These are phyloP conservation scores for Oryza glaberrima DNA, from an alignment of 176 grass and related monocot genomes.

Conservation along the genomic window DNA sequence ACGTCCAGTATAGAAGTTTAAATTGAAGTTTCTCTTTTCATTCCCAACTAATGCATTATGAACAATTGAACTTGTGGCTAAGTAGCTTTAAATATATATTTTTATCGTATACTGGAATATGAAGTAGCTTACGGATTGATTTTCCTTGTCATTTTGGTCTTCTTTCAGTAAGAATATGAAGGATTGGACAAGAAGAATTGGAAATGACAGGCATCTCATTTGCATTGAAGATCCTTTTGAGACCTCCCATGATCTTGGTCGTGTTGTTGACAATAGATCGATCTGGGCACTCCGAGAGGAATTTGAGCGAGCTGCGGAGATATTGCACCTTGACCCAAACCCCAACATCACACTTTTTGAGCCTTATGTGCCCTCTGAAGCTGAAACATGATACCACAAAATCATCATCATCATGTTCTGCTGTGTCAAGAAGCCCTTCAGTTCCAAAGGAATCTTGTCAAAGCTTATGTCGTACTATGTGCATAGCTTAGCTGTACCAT, in stretches of 20 bases:
- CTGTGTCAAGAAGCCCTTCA: neutral
- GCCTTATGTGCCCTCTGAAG: constrained; percentile 53
- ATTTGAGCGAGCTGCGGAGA: constrained; percentile 89
- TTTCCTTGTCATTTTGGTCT: constrained; percentile 24
- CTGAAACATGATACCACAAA: constrained; percentile 19
- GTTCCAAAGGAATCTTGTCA: neutral
- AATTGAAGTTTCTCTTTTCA: constrained; percentile 8
- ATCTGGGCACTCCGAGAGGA: constrained; percentile 91
- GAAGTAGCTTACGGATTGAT: constrained; percentile 18
- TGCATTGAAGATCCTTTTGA: constrained; percentile 99
- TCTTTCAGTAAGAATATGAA: constrained; percentile 79
- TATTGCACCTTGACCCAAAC: constrained; percentile 76
- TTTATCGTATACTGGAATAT: constrained; percentile 16
- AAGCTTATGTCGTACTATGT: constrained; percentile 12
- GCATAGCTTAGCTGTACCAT: constrained; percentile 53
- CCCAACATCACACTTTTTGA: constrained; percentile 73
- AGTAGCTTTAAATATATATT: constrained; percentile 2
- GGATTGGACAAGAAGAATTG: constrained; percentile 89
- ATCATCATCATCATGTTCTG: neutral
- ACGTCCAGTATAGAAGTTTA: constrained; percentile 8
- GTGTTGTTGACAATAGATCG: constrained; percentile 78
- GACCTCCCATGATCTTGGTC: constrained; percentile 87
- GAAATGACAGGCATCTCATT: constrained; percentile 94
- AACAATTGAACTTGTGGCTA: constrained; percentile 16
- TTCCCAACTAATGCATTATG: neutral